These are phyloP conservation scores for Dalbergia oliveri DNA, from an alignment of 306 rosid genomes.

Conservation along the genomic window DNA sequence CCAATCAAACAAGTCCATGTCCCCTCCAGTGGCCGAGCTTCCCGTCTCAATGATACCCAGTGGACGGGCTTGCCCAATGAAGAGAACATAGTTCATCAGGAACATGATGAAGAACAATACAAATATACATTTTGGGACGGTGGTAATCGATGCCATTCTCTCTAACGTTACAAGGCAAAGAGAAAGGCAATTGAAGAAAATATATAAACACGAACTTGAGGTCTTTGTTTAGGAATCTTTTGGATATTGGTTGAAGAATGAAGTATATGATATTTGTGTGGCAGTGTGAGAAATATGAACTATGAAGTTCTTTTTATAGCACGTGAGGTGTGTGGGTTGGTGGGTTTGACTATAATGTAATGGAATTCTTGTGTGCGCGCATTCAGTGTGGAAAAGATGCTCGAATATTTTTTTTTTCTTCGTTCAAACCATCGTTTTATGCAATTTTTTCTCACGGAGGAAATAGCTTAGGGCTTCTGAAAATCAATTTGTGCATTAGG, in stretches of 20 bases:
- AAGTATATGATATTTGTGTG: neutral
- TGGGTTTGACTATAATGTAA: neutral
- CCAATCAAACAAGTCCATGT: conserved; percentile 52
- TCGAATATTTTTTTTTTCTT: neutral
- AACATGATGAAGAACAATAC: conserved; percentile 32
- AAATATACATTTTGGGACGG: conserved; percentile 13
- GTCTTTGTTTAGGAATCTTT: too few relatives aligned
- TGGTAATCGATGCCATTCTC: conserved; percentile 14
- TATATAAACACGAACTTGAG: neutral
- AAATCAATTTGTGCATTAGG: neutral
- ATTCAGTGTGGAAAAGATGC: conserved; percentile 23
- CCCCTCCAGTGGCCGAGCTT: conserved; percentile 9
- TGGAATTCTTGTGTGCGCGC: neutral
- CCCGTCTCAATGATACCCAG: conserved; percentile 38
- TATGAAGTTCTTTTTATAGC: conserved; percentile 7
- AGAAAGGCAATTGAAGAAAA: neutral
- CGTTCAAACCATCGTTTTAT: conserved; percentile 11
- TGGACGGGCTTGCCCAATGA: conserved; percentile 51
- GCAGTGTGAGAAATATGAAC: neutral
- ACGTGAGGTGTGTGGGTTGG: conserved; percentile 2
- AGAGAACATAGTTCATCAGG: conserved; percentile 31
- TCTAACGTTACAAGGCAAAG: neutral
- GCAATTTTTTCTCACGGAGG: conserved; percentile 11
- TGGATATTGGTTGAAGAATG: neutral
- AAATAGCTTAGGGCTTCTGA: conserved; percentile 38